phyloP scores from a whole-genome alignment of 176 grass and related monocot genomes.

The Melocanna baccifera region DNA sequence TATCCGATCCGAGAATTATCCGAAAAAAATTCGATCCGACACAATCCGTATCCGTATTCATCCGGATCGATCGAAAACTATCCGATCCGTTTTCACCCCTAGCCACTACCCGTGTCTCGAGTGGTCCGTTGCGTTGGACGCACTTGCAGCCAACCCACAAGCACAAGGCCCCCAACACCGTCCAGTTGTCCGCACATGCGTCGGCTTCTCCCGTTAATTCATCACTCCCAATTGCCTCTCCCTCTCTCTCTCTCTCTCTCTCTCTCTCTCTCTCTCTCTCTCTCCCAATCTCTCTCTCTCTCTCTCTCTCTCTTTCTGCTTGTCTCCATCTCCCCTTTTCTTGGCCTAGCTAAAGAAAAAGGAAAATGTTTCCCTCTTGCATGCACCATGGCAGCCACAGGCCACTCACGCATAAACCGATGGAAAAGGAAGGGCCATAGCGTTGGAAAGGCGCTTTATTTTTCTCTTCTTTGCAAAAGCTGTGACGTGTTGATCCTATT shows the following conservation, averaged over 20 bases:
- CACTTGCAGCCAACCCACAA: slow-evolving; percentile 25
- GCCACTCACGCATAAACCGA: neutral
- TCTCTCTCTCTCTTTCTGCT: neutral
- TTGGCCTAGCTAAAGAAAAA: neutral
- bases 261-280: neutral
- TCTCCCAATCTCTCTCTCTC: neutral
- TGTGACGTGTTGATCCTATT: slow-evolving; percentile 20
- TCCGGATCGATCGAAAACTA: too few relatives aligned
- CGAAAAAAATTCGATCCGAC: too few relatives aligned
- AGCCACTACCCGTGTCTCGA: slow-evolving; percentile 13
- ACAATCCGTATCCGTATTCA: too few relatives aligned
- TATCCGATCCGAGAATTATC: too few relatives aligned
- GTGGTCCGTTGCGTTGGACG: slow-evolving; percentile 31
- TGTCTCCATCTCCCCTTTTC: neutral
- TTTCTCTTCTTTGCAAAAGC: slow-evolving; percentile 13
- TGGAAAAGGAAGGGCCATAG: neutral
- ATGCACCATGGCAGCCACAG: neutral
- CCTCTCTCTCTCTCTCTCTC: too few relatives aligned
- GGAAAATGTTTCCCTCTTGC: neutral
- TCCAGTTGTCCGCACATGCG: neutral
- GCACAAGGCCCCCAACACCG: neutral
- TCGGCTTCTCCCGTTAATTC: neutral
- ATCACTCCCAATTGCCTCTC: neutral
- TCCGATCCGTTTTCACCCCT: too few relatives aligned
- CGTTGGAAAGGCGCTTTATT: neutral